Conservation (phyloP, 768 basidiomycete species). For the Podaxis carcinomalis region DNA sequence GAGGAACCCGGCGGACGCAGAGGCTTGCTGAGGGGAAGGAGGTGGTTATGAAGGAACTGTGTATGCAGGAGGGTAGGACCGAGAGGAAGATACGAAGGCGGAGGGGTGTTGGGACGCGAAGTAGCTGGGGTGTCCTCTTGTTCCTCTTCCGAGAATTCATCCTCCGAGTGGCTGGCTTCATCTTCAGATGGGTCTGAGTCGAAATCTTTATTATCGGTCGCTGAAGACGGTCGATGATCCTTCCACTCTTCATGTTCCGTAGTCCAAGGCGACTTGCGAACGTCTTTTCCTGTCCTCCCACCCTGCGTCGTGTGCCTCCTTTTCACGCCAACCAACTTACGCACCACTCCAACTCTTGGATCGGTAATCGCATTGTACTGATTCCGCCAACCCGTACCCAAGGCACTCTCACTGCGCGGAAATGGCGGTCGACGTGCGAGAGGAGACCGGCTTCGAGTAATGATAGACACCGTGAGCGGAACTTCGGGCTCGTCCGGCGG, state of each 20-base stretch:
- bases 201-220: constrained; percentile 26
- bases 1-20: constrained; percentile 53
- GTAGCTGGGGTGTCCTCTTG: constrained; percentile 36
- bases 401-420: not conserved
- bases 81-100: constrained; percentile 64
- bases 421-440: constrained; percentile 2
- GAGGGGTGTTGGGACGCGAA: constrained; percentile 65
- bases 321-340: constrained; percentile 67
- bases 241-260: constrained; percentile 48
- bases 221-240: constrained; percentile 24
- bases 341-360: constrained; percentile 65
- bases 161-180: constrained; percentile 27
- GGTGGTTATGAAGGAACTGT: constrained; percentile 57
- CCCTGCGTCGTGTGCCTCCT: constrained; percentile 47
- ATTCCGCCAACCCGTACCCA: constrained; percentile 39
- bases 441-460: constrained; percentile 14
- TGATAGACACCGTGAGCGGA: constrained; percentile 18
- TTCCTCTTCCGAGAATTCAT: constrained; percentile 71
- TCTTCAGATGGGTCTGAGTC: constrained; percentile 32
- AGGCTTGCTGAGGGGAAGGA: constrained; percentile 60
- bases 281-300: constrained; percentile 23
- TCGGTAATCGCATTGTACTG: constrained; percentile 64
- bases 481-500: constrained; percentile 44
- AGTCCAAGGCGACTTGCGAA: constrained; percentile 35
- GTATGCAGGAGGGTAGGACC: constrained; percentile 67